Conservation (phyloP, 371 early-diverging fungal genomes). For the Cladochytrium tenue region DNA sequence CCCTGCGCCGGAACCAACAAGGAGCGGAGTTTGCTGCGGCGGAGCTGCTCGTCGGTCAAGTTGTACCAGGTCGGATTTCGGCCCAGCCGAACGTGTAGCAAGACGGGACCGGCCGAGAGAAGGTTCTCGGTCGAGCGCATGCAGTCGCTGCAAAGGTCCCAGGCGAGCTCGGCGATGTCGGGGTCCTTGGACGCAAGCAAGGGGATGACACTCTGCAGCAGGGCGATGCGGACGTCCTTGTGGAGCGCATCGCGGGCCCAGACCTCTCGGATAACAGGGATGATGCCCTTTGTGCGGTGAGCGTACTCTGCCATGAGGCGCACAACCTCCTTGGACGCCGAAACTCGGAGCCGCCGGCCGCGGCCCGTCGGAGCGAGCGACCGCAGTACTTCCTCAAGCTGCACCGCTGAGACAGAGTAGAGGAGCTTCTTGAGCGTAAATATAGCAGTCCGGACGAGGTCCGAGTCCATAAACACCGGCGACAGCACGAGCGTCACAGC, state of each 20-base stretch:
- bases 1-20: too few species aligned
- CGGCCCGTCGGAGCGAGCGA: slow-evolving; percentile 10
- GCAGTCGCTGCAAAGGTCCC: slow-evolving; percentile 9
- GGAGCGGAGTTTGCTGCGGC: not conserved
- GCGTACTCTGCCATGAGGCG: slow-evolving; percentile 9
- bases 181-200: not conserved
- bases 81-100: not conserved
- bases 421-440: slow-evolving; percentile 14
- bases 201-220: slow-evolving; percentile 10
- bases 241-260: slow-evolving; percentile 19
- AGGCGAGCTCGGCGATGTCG: slow-evolving; percentile 2
- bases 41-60: not conserved
- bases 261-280: slow-evolving; percentile 8
- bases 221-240: slow-evolving; percentile 19
- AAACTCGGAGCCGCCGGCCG: not conserved
- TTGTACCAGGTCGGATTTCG: not conserved
- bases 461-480: slow-evolving; percentile 18
- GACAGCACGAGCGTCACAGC: slow-evolving; percentile 8
- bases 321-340: slow-evolving; percentile 18
- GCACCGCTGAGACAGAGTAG: not conserved
- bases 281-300: not conserved
- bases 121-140: not conserved
- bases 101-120: not conserved
- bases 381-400: not conserved
- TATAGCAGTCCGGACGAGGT: slow-evolving; percentile 22